These are phyloP conservation scores for Hsuehochloa calcarea DNA, from an alignment of 176 grass and related monocot species.

Conservation along the genomic window DNA sequence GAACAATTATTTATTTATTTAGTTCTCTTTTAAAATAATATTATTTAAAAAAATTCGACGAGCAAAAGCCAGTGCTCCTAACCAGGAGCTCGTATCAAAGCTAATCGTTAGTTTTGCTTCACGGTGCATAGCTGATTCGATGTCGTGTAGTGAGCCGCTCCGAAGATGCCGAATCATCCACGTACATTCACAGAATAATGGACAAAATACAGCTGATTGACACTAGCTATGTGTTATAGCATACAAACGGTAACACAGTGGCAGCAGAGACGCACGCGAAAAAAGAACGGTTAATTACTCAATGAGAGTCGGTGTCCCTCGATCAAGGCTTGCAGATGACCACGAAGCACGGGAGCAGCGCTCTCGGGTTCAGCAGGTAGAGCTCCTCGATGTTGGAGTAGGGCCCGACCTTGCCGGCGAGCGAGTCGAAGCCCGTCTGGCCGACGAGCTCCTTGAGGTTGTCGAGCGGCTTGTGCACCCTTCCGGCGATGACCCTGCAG, in stretches of 20 bases:
- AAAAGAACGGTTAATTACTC: constrained; percentile 45
- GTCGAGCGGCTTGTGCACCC: constrained; percentile 87
- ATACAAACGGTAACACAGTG: constrained; percentile 26
- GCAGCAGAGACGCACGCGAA: not conserved
- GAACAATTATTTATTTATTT: too few relatives aligned
- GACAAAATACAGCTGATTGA: constrained; percentile 13
- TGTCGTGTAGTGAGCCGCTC: not conserved
- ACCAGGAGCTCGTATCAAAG: not conserved
- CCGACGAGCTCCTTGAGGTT: constrained; percentile 68
- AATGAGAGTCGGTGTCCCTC: not conserved
- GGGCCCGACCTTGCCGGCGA: constrained; percentile 82
- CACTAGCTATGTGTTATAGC: not conserved
- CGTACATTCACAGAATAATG: constrained; percentile 25
- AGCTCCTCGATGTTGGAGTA: constrained; percentile 94
- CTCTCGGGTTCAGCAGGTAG: constrained; percentile 86
- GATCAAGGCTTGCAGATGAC: constrained; percentile 71
- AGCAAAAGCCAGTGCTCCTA: not conserved
- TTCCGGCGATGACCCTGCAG: constrained; percentile 82
- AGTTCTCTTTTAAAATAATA: too few relatives aligned
- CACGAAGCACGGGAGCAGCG: constrained; percentile 87
- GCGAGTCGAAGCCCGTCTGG: constrained; percentile 82
- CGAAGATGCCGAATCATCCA: not conserved
- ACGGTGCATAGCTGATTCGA: not conserved
- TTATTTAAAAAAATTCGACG: too few relatives aligned
- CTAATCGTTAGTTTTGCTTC: not conserved